Base-by-base conservation (phyloP, 2,329 filamentous ascomycete species). In the Stenocarpella maydis region DNA sequence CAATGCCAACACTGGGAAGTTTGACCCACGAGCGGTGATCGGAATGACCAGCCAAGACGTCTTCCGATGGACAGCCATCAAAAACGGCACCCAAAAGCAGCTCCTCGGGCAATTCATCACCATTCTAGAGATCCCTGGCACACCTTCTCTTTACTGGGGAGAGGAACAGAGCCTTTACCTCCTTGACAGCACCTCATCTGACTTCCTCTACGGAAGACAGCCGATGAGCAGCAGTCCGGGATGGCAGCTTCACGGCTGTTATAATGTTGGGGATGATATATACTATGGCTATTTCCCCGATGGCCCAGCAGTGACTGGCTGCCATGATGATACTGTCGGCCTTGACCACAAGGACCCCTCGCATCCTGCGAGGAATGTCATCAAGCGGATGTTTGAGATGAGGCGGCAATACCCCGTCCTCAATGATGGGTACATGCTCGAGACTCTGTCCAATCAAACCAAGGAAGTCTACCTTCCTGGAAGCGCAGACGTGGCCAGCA, bases 41-140 rank as follows among this genome's bases (percentile, higher is more conserved):
- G 88, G 88, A 34, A 83, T 84, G 4, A 88, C 87, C 2, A 90
- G 90, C 74, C 88, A 91, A 78, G 88, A 91, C 74, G 87, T 90
- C 3, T 88, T 91, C 73, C 82, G 88, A 26, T 91, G 88, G 88
- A 88, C 88, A 3, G 82, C 86, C 7, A 80, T 91, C 43, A 79
- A 82, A 52, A 82, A 86, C 69, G 88, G 88, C 2, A 84, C 85
- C 0, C 82, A 89, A 73, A 82, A 86, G 50, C 84, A 87, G 74
- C 78, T 90, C 3, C 77, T 90, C 1, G 88, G 81, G 3, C 80
- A 85, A 37, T 90, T 88, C 73, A 83, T 91, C 61, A 87, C 85
- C 1, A 87, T 86, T 1, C 75, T 90, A 49, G 79, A 88, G 60
- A 81, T 90, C 75, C 88, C 88, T 0, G 88, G 88, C 6, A 87